Percentiles rank a stretch among this genome's conserved stretches.
These are phyloP conservation scores for Xylaria nigripes DNA, from an alignment of 495 filamentous ascomycete species.

Conservation along the genomic window DNA sequence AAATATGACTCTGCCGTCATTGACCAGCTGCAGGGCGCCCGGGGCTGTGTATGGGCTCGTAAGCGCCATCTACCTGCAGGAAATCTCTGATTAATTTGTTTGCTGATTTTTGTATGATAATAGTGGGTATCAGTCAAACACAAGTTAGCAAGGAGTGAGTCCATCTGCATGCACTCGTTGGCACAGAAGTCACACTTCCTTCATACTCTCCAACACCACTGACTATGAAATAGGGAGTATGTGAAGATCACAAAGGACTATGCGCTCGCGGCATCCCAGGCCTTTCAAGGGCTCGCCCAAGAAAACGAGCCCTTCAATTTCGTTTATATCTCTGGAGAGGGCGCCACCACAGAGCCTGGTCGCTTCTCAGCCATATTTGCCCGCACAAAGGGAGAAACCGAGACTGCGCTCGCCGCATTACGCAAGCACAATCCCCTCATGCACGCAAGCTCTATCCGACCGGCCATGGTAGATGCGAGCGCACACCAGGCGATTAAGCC, in stretches of 20 bases:
- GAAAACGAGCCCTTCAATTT: slow-evolving; percentile 51
- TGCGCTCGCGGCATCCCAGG: slow-evolving; percentile 51
- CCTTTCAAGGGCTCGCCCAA: slow-evolving; percentile 44
- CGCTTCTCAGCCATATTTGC: slow-evolving; percentile 49
- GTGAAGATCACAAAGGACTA: slow-evolving; percentile 58
- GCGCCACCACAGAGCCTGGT: slow-evolving; percentile 41
- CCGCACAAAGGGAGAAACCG: slow-evolving; percentile 55
- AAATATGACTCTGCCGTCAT: slow-evolving; percentile 48
- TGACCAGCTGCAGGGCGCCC: slow-evolving; percentile 51
- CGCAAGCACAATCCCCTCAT: slow-evolving; percentile 33
- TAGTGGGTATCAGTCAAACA: slow-evolving; percentile 49
- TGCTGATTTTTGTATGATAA: too few species aligned
- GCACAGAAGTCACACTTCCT: neutral
- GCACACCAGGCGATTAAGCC: slow-evolving; percentile 42
- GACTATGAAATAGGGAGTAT: slow-evolving; percentile 46
- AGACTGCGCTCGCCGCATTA: slow-evolving; percentile 42
- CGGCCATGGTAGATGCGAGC: slow-evolving; percentile 42
- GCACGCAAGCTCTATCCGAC: slow-evolving; percentile 44
- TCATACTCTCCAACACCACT: neutral
- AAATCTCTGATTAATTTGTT: too few species aligned
- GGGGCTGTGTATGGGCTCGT: slow-evolving; percentile 61
- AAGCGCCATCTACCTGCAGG: neutral
- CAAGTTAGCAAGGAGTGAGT: slow-evolving; percentile 53
- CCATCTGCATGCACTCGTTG: too few species aligned
- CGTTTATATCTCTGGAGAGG: slow-evolving; percentile 59